Percentiles rank a stretch among this genome's conserved stretches.
Conservation (phyloP, 352 stramenopile genomes). For the Blastocystis sp. region DNA sequence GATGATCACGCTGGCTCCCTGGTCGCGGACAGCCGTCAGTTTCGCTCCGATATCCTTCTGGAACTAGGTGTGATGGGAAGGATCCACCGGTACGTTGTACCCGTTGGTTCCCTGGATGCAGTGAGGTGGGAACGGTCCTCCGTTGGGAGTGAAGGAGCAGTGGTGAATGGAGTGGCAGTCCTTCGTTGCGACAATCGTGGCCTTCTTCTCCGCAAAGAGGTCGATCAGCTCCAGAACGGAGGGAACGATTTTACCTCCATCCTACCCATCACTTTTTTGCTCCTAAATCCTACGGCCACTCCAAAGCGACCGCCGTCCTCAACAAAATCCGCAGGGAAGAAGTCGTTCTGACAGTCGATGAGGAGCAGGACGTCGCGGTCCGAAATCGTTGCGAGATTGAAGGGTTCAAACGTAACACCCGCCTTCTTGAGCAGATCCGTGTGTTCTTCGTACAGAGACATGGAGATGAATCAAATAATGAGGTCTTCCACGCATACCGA, state of each 20-base stretch:
- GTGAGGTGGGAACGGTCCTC: conserved; percentile 57
- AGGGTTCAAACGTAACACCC: neutral
- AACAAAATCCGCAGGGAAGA: conserved; percentile 21
- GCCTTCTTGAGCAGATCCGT: neutral
- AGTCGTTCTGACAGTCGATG: conserved; percentile 54
- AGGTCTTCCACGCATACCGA: too few species aligned
- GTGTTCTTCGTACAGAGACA: neutral
- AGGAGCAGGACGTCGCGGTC: conserved; percentile 28
- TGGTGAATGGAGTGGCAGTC: conserved; percentile 57
- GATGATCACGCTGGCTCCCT: conserved; percentile 49
- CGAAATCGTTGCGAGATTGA: neutral
- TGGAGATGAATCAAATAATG: neutral
- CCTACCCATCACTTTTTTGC: neutral
- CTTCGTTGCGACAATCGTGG: conserved; percentile 48
- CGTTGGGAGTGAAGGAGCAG: conserved; percentile 55
- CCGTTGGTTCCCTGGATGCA: conserved; percentile 57
- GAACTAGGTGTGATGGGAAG: neutral
- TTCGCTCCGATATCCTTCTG: conserved; percentile 15
- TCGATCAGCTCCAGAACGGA: conserved; percentile 34
- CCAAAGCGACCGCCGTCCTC: conserved; percentile 54
- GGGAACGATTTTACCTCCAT: conserved; percentile 58
- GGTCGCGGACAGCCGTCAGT: neutral
- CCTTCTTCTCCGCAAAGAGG: conserved; percentile 42
- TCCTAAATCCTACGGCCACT: neutral
- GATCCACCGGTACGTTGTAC: neutral